Evolutionary conservation across 192 early-diverging fungal species (phyloP).

Genomic region (Endogone sp.): DNA sequence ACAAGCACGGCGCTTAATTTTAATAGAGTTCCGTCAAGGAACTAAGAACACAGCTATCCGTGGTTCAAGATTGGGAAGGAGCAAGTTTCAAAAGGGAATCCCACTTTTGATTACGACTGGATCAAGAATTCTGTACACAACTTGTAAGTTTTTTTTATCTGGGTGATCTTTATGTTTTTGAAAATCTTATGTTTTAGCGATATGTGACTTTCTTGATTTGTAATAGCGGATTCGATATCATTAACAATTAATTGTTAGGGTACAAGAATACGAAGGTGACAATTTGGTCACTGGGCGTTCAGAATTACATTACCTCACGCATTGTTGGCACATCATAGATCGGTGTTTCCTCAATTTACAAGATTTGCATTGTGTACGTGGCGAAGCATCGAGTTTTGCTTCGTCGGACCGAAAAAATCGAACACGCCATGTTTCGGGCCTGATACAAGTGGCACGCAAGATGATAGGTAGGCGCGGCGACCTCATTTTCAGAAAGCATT

Average conservation of each 20-base stretch:
- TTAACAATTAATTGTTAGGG: slow-evolving; percentile 8
- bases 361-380: slow-evolving; percentile 13
- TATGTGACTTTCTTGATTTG: slow-evolving; percentile 9
- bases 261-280: slow-evolving; percentile 20
- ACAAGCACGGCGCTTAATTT: slow-evolving; percentile 10
- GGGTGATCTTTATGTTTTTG: neutral
- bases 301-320: slow-evolving; percentile 17
- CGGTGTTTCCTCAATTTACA: slow-evolving; percentile 17
- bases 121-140: slow-evolving; percentile 17
- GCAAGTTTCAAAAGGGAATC: neutral
- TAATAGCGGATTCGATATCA: slow-evolving; percentile 2
- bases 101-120: slow-evolving; percentile 19
- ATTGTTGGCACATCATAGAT: slow-evolving; percentile 26
- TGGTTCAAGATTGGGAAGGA: slow-evolving; percentile 8
- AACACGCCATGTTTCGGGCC: slow-evolving; percentile 12
- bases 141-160: slow-evolving; percentile 9
- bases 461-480: slow-evolving; percentile 18
- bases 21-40: slow-evolving; percentile 4
- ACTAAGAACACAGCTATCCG: slow-evolving; percentile 7
- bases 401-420: slow-evolving; percentile 19
- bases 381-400: slow-evolving; percentile 16
- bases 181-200: neutral
- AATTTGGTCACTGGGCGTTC: slow-evolving; percentile 13
- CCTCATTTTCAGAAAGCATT: slow-evolving; percentile 20
- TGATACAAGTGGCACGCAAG: slow-evolving; percentile 17